Evolutionary conservation across 1,284 basidiomycete species (phyloP), one percentile per base, ranked within the genome.

Genomic region (Leccinum subfulvum): DNA sequence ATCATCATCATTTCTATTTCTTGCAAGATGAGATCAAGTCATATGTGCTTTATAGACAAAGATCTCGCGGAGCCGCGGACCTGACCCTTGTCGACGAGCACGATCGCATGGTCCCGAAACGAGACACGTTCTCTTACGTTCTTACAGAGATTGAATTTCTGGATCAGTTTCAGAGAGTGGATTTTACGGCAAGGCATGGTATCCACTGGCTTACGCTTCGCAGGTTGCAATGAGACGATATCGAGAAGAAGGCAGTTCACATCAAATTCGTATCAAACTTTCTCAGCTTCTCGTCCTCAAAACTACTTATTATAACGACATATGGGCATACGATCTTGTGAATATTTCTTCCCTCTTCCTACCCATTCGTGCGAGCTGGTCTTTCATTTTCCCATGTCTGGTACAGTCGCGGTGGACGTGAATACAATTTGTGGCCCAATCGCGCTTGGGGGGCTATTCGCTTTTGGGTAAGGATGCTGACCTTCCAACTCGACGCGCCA

Each of bases 381-480:
- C 30, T 39, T 28, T 52, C 4, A 3, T 41, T 59, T 23, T 11
- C 14, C 10, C 58, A 60, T 62, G 61, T 55, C 53, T 16, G 37
- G 2, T 18, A 37, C 51, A 9, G 13, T 13, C 18, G 3, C 8
- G 26, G 21, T 26, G 8, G 39, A 66, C 7, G 23, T 68, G 30
- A 28, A 28, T 11, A 33, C 58, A 1, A 61, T 70, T 35, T 70
- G 64, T 61, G 70, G 70, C 21, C 10, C 72, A 1, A 61, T 71
- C 51, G 9, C 74, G 13, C 44, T 71, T 16, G 72, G 72, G 6
- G 71, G 72, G 21, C 16, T 71, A 13, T 14, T 71, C 16, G 69
- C 72, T 28, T 71, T 71, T 14, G 57, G 58, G 70, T 64, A 52
- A 63, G 67, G 16, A 6, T 58, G 3, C 3, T 37, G 6, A 6